These are phyloP conservation scores for Chytriomyces confervae DNA, from an alignment of 192 early-diverging fungal genomes.

Conservation along the genomic window DNA sequence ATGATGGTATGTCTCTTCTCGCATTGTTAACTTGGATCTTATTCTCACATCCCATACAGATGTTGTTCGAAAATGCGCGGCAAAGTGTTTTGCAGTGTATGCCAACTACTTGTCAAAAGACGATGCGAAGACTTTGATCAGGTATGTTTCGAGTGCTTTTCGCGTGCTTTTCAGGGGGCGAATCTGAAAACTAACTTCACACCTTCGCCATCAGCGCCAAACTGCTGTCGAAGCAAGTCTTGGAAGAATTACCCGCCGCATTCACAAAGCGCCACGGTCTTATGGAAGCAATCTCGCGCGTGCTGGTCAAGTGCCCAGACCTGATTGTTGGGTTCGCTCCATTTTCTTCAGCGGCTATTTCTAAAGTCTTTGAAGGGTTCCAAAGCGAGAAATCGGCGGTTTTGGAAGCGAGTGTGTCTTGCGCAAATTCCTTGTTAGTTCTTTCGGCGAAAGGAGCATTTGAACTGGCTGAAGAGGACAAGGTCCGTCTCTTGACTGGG, in stretches of 20 bases:
- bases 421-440: not conserved
- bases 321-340: not conserved
- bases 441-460: not conserved
- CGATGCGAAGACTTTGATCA: conserved; percentile 54
- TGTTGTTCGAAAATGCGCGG: conserved; percentile 55
- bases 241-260: conserved; percentile 10
- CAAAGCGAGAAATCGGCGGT: conserved; percentile 21
- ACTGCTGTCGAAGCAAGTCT: conserved; percentile 1
- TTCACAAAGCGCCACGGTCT: conserved; percentile 28
- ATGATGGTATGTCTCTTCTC: conserved; percentile 39
- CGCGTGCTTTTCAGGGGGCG: conserved; percentile 2
- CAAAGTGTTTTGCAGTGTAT: conserved; percentile 67
- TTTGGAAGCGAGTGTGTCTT: conserved; percentile 15
- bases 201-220: conserved; percentile 17
- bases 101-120: conserved; percentile 59
- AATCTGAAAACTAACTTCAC: not conserved
- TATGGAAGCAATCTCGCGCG: conserved; percentile 14
- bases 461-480: not conserved
- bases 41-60: conserved; percentile 44
- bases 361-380: conserved; percentile 22
- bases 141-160: too few relatives aligned
- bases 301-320: conserved; percentile 22
- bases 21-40: not conserved
- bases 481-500: not conserved
- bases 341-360: not conserved